Evolutionary conservation across 768 basidiomycete species (phyloP), one percentile per base, ranked within the genome.

Genomic region (Daedaleopsis sinensis): DNA sequence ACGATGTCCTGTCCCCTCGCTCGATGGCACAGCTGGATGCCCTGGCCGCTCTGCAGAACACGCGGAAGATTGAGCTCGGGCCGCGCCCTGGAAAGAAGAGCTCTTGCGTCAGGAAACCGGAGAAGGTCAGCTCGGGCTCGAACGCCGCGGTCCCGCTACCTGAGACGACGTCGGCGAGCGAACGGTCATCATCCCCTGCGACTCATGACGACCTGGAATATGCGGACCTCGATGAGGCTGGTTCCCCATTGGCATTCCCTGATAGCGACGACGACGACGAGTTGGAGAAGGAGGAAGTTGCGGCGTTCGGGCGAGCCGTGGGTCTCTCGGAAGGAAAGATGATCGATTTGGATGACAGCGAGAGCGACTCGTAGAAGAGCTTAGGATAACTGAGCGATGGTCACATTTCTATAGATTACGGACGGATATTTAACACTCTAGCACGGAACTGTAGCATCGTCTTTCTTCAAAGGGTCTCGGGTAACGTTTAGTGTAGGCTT

Each of bases 61-160:
- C 82, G 52, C 83, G 77, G 68, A 78, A 78, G 13, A 82, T 90
- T 16, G 71, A 75, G 12, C 81, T 93, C n/a, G 84, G 83, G 15
- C 86, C 86, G 5, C 76, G 82, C 52, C 86, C 87, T 18, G 89
- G 91, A 11, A 79, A 81, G 19, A 84, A 53, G 32, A 63, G 51
- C n/a, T 62, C 61, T 15, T 69, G 80, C 58, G 79, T 88, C 68
- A 77, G 9, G 68, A 73, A 16, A 77, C 76, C 42, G 6, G 71
- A 32, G 27, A 32, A 32, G 27, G 7, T 3, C 27, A 32, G 27
- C 27, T 32, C 27, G 27, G 27, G 27, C 27, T 32, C 27, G 3
- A 32, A 7, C 27, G 27, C n/a, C n/a, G n/a, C n/a, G n/a, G n/a
- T 32, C 27, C 27, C 27, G 27, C 27, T 32, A 32, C 27, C 69